Evolutionary conservation across 441 rosid species (phyloP).

Genomic region (Rhodomyrtus psidioides): DNA sequence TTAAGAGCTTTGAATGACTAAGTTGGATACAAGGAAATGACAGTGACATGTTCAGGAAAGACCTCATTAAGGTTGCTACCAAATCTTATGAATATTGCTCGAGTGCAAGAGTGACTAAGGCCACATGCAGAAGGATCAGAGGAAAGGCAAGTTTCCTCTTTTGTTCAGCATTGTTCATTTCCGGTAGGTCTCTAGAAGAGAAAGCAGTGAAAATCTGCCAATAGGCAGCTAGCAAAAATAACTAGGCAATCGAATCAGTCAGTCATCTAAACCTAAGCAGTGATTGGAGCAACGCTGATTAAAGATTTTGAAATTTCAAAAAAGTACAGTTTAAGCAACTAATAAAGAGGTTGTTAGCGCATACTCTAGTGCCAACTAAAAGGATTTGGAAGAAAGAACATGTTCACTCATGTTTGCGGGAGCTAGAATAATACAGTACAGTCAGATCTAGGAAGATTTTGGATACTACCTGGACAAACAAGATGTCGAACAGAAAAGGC

Average conservation of each 20-base stretch:
- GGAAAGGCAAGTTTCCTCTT: neutral
- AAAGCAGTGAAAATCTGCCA: neutral
- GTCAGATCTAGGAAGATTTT: neutral
- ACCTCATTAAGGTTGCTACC: neutral
- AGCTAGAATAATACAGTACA: neutral
- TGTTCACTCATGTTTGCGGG: neutral
- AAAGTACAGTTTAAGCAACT: neutral
- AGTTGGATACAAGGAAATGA: neutral
- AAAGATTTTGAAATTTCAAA: neutral
- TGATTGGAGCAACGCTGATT: neutral
- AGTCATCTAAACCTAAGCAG: neutral
- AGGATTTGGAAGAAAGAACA: neutral
- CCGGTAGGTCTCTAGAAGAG: neutral
- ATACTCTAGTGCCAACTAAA: neutral
- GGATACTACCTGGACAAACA: neutral
- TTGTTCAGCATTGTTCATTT: neutral
- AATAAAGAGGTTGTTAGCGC: neutral
- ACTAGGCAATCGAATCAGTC: neutral
- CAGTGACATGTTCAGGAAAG: neutral
- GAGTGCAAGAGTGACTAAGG: neutral
- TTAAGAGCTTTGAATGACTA: neutral
- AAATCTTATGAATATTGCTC: neutral
- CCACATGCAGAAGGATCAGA: neutral
- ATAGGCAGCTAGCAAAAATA: neutral
- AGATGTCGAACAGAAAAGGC: neutral